A percentile compares a stretch with the other conserved stretches of the same genome.
Evolutionary conservation across 2,329 filamentous ascomycete genomes (phyloP).

Genomic region (Stagonosporopsis cucurbitacearum): DNA sequence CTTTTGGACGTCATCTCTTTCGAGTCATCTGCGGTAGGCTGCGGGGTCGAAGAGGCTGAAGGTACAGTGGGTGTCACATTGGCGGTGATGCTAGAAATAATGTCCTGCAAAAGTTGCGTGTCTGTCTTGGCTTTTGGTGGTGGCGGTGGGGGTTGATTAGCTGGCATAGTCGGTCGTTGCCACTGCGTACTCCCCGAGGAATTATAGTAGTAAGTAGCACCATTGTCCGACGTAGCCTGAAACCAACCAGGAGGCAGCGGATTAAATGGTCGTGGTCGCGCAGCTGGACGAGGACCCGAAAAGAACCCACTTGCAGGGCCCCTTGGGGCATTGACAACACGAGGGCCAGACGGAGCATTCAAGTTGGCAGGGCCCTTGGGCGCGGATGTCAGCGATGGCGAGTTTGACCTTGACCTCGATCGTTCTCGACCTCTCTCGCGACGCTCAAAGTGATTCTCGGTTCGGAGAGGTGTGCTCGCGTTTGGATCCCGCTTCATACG

Average conservation of each 20-base stretch:
- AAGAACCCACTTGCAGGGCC: constrained; percentile 52
- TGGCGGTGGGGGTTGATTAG: constrained; percentile 63
- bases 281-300: constrained; percentile 58
- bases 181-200: constrained; percentile 76
- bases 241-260: constrained; percentile 87
- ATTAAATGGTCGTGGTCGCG: constrained; percentile 60
- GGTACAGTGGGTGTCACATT: constrained; percentile 61
- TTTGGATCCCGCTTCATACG: constrained; percentile 83
- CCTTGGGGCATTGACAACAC: constrained; percentile 63
- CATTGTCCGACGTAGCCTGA: constrained; percentile 69
- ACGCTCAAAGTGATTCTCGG: constrained; percentile 66
- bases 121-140: constrained; percentile 72
- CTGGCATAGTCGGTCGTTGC: constrained; percentile 75
- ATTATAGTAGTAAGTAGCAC: constrained; percentile 85
- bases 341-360: constrained; percentile 53
- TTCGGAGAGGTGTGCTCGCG: constrained; percentile 47
- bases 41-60: constrained; percentile 69
- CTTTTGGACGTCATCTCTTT: constrained; percentile 59
- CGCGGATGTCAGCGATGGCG: constrained; percentile 49
- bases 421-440: constrained; percentile 58
- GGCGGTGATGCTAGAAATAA: constrained; percentile 78
- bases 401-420: constrained; percentile 57
- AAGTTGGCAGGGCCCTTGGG: constrained; percentile 51
- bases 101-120: constrained; percentile 77
- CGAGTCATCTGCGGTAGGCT: constrained; percentile 62